phyloP scores from a whole-genome alignment of 1,284 basidiomycete species.

The Tremellales sp. region DNA sequence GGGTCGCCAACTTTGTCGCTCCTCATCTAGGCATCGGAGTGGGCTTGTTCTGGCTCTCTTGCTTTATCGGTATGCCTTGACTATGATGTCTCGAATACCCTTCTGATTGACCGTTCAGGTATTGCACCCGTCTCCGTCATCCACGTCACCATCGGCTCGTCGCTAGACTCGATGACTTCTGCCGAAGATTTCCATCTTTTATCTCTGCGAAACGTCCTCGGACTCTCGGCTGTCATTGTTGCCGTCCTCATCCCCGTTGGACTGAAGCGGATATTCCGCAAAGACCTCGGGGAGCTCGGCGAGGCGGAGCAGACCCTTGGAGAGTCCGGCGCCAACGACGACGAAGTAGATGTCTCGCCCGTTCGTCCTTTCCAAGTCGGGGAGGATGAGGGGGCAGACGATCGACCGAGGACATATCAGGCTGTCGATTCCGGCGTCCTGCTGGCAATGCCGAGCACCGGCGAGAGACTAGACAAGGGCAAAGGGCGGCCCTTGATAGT shows the following conservation, averaged over 20 bases:
- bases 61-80: slow-evolving; percentile 60
- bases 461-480: slow-evolving; percentile 30
- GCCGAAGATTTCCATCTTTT: slow-evolving; percentile 88
- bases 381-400: slow-evolving; percentile 17
- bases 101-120: slow-evolving; percentile 38
- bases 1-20: slow-evolving; percentile 89
- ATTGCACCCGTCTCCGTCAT: slow-evolving; percentile 90
- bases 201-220: slow-evolving; percentile 79
- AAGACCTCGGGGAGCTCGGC: slow-evolving; percentile 43
- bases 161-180: slow-evolving; percentile 90
- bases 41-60: slow-evolving; percentile 82
- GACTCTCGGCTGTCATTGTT: slow-evolving; percentile 73
- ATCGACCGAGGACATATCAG: slow-evolving; percentile 28
- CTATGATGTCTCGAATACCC: neutral
- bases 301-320: slow-evolving; percentile 35
- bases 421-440: slow-evolving; percentile 41
- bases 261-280: slow-evolving; percentile 55
- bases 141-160: slow-evolving; percentile 90
- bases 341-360: slow-evolving; percentile 3
- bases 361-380: too few species aligned
- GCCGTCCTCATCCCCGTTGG: slow-evolving; percentile 91
- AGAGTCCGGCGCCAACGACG: slow-evolving; percentile 5
- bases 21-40: slow-evolving; percentile 89
- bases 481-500: slow-evolving; percentile 30
- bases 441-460: slow-evolving; percentile 31